Base-by-base conservation (phyloP, 2,329 filamentous ascomycete species). In the Ophiostoma fasciatum region DNA sequence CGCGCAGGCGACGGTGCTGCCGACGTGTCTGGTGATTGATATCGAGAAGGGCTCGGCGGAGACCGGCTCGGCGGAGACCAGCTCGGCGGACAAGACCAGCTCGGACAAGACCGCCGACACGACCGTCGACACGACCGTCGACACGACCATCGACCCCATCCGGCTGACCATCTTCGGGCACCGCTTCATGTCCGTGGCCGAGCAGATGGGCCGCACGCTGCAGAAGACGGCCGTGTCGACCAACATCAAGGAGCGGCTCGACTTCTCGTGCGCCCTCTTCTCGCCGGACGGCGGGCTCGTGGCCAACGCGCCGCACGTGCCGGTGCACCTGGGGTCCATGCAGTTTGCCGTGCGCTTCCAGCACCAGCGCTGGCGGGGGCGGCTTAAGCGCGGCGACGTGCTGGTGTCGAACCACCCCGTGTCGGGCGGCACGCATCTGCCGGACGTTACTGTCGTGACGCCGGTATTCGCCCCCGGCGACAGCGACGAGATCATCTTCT, bases 1-100 rank as follows among this genome's bases (percentile, higher is more conserved):
- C 19, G 72, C 83, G 2, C 73, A 73, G 14, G 87, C 85, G 0
- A 57, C 85, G 18, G 64, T 93, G 17, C 75, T 93, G n/a, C 68
- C 84, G 42, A 92, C 83, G 0, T 87, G 94, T 48, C 82, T 94
- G 7, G 69, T 94, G 8, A 87, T 94, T 50, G 83, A 93, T 44
- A 70, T 90, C 25, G 72, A 77, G 5, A 13, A n/a, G 12, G 15
- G 19, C 10, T 26, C 17, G 17, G 20, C 27, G 12, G n/a, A 28
- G 9, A 14, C 33, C 11, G 23, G 11, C 23, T 13, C 23, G 20
- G 10, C 20, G 6, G 23, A 10, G 11, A 13, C 7, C 9, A 13
- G 11, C 23, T 50, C 57, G 37, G 50, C 53, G 27, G n/a, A n/a
- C n/a, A n/a, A n/a, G n/a, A n/a, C n/a, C n/a, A n/a, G n/a, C n/a